Evolutionary conservation across 371 early-diverging fungal species (phyloP), one percentile per base, ranked within the genome.

Genomic region (Capillidium heterosporum): DNA sequence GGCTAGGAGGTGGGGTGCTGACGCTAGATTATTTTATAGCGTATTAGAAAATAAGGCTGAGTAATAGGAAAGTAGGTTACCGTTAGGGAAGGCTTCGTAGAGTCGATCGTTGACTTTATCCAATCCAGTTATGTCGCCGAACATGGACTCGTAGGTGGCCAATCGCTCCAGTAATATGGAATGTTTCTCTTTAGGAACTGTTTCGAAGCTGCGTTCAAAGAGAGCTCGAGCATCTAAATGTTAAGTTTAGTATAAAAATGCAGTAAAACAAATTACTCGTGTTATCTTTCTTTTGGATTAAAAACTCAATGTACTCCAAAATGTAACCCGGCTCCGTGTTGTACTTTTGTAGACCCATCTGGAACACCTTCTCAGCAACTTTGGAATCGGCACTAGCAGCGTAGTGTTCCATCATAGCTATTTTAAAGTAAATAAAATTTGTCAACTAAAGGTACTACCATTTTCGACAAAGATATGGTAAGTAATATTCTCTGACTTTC

Each of bases 391-490:
- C n/a, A n/a, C n/a, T 90, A 59, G 80, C 87, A 58, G 82, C 78
- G 61, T 92, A 85, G 64, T 85, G 89, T 70, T 95, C 96, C 87
- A 94, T 85, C 55, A 90, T 61, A 1, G 94, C 96, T 70, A 69
- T n/a, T n/a, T n/a, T n/a, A n/a, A 17, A 23, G 21, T 46, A 27
- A 24, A 5, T 26, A 15, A 32, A 29, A 60, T 58, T 15, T 3
- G 10, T 15, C 0, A 13, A 31, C 29, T 48, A 40, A 59, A 35
- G 29, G 13, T 26, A 61, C 48, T 65, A 80, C 82, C 80, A 28
- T 86, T 80, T 0, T 85, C 80, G 23, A 84, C 83, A 67, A 80
- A 92, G 1, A 95, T 76, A 58, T 92, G 91, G 62, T 84, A 83
- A 1, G 89, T 87, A 35, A 81, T 76, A 48, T 83, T 66, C 2